Evolutionary conservation across 108 stramenopile genomes (phyloP), one percentile per base, ranked within the genome.

Genomic region (Schizochytrium sp.): DNA sequence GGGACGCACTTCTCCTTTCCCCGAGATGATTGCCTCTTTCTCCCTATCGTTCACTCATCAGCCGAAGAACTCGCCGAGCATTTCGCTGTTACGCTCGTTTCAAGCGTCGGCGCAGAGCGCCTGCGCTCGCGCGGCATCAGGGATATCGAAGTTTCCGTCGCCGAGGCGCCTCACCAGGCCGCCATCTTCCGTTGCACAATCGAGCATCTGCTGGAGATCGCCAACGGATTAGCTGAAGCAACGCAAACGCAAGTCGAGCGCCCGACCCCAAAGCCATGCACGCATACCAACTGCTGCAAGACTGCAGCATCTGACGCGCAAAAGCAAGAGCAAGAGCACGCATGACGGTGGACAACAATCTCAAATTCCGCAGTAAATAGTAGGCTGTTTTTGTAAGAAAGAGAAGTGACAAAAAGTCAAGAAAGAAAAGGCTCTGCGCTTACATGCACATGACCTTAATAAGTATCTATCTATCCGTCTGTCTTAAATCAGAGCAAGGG

Each of bases 11-110:
- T 97, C 88, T 60, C 89, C 41, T 96, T 97, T 87, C 97, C 98
- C 5, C 83, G 83, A 87, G 91, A 83, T 48, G 98, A 98, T 87
- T 98, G 97, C 91, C 94, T 94, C 6, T 72, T 97, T 89, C 93
- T 98, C 8, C 98, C 98, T 23, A 93, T 98, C 21, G 95, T 96
- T 60, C 98, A 98, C 91, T 96, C 97, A 19, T 97, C 98, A 0
- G 94, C 96, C 0, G 98, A 98, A 92, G 98, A 98, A 90, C 90
- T 98, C 87, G 96, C 97, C 21, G 96, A 97, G 72, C 96, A 96
- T 88, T 57, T 98, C 5, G 97, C 93, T 93, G 89, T 94, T 6
- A 60, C 91, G 43, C 91, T 98, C 19, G 60, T 98, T 72, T 44
- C 90, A 34, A 93, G 91, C 21, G 90, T 98, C 58, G 92, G 96